Percentiles rank a stretch among this genome's conserved stretches.
phyloP scores from a whole-genome alignment of 106 monocot genomes.

The Allium sativum region DNA sequence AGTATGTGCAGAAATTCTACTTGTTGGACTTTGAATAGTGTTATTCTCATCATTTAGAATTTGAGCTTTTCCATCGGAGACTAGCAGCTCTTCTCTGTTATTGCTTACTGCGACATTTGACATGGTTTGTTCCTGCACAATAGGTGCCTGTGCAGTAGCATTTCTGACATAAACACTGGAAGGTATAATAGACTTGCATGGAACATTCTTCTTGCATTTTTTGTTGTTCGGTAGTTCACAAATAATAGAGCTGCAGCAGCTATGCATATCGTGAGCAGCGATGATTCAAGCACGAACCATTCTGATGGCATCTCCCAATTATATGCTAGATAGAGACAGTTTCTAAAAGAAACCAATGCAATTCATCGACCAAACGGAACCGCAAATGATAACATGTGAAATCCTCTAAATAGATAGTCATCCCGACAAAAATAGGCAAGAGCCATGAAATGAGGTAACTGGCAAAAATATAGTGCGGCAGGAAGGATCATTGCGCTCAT shows the following conservation, averaged over 20 bases:
- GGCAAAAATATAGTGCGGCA: slow-evolving; percentile 96
- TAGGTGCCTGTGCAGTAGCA: slow-evolving; percentile 67
- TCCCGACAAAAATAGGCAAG: slow-evolving; percentile 95
- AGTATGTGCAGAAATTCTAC: background rate
- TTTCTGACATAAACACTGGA: slow-evolving; percentile 80
- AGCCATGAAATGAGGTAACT: slow-evolving; percentile 97
- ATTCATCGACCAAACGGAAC: too few species aligned
- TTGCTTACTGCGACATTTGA: background rate
- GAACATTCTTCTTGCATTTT: slow-evolving; percentile 87
- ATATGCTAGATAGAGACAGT: too few species aligned
- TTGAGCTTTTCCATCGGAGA: slow-evolving; percentile 3
- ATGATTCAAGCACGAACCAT: slow-evolving; percentile 76
- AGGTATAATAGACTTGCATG: slow-evolving; percentile 81
- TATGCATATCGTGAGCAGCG: slow-evolving; percentile 58
- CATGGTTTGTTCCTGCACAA: slow-evolving; percentile 13
- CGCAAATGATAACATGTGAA: too few species aligned
- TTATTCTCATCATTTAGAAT: background rate
- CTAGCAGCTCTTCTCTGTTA: slow-evolving; percentile 6
- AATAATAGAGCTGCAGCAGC: slow-evolving; percentile 45
- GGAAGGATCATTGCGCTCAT: slow-evolving; percentile 84
- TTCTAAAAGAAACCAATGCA: too few species aligned
- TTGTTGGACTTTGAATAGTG: background rate
- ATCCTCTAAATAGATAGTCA: slow-evolving; percentile 97
- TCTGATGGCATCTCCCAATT: slow-evolving; percentile 76
- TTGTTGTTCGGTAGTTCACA: slow-evolving; percentile 39